Percentiles rank a stretch among this genome's conserved stretches.
phyloP scores from a whole-genome alignment of 129 eudicot genomes.

The Ambrosia artemisiifolia region DNA sequence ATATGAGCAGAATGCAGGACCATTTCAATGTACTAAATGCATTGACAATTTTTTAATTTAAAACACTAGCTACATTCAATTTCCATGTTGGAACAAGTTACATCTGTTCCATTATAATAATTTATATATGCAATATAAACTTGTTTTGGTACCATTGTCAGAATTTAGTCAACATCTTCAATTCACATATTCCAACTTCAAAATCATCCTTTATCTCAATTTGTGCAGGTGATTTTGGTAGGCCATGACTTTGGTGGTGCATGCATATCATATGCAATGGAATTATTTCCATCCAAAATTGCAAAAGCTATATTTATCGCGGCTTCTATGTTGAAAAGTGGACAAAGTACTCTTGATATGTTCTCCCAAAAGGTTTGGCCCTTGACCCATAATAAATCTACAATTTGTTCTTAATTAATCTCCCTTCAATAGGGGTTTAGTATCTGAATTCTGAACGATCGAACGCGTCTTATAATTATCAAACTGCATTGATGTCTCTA shows the following conservation, averaged over 20 bases:
- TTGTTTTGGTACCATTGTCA: background rate
- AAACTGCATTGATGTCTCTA: background rate
- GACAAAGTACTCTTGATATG: conserved; percentile 88
- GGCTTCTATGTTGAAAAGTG: conserved; percentile 80
- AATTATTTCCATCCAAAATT: conserved; percentile 60
- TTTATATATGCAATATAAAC: background rate
- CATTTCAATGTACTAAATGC: conserved; percentile 18
- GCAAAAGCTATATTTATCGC: conserved; percentile 81
- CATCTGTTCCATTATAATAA: background rate
- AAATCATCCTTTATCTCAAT: background rate
- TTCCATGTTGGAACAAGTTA: background rate
- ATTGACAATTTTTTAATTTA: background rate
- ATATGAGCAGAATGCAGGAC: conserved; percentile 11
- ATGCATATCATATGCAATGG: conserved; percentile 91
- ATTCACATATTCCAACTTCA: background rate
- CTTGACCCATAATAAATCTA: background rate
- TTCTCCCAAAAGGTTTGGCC: conserved; percentile 78
- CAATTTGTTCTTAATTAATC: background rate
- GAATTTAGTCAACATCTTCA: background rate
- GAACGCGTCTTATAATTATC: background rate
- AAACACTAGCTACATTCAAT: background rate
- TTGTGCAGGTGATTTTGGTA: conserved; percentile 80
- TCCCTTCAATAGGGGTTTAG: background rate
- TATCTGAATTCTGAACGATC: too few species aligned
- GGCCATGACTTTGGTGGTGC: conserved; percentile 99